These are phyloP conservation scores for Hyphodiscus sp. DNA, from an alignment of 2,329 filamentous ascomycete genomes.

Conservation along the genomic window DNA sequence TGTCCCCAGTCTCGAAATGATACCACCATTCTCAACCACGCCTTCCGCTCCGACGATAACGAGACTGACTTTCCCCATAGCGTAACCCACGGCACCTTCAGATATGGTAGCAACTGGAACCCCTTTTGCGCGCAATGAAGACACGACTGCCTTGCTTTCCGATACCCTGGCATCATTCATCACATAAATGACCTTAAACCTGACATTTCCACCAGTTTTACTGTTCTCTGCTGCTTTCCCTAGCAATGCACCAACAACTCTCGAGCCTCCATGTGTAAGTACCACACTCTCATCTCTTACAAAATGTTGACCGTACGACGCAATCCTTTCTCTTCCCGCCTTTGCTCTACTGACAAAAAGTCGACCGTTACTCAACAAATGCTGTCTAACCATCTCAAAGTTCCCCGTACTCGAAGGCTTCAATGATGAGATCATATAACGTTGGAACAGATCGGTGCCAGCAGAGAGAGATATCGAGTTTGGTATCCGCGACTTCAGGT, in stretches of 20 bases:
- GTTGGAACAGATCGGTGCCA: slow-evolving; percentile 91
- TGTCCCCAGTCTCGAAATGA: slow-evolving; percentile 79
- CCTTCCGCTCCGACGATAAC: slow-evolving; percentile 70
- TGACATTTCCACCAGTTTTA: slow-evolving; percentile 46
- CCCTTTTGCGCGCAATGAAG: slow-evolving; percentile 62
- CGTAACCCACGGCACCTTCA: slow-evolving; percentile 70
- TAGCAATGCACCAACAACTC: slow-evolving; percentile 75
- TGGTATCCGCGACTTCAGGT: slow-evolving; percentile 69
- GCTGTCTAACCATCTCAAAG: slow-evolving; percentile 76
- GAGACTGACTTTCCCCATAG: slow-evolving; percentile 66
- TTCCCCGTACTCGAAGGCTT: slow-evolving; percentile 45
- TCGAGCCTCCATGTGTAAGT: slow-evolving; percentile 83
- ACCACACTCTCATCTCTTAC: slow-evolving; percentile 73
- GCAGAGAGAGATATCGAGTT: slow-evolving; percentile 91
- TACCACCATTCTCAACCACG: slow-evolving; percentile 88
- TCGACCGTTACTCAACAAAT: slow-evolving; percentile 78
- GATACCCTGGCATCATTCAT: slow-evolving; percentile 46
- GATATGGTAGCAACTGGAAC: slow-evolving; percentile 79
- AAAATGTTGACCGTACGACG: slow-evolving; percentile 69
- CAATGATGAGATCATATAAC: slow-evolving; percentile 77
- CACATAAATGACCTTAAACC: slow-evolving; percentile 81
- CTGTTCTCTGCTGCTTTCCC: slow-evolving; percentile 63
- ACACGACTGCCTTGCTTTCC: slow-evolving; percentile 67
- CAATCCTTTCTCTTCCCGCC: slow-evolving; percentile 77
- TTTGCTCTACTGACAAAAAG: slow-evolving; percentile 85